Evolutionary conservation across 148 eudicot species (phyloP).

Genomic region (Diospyros kaki): DNA sequence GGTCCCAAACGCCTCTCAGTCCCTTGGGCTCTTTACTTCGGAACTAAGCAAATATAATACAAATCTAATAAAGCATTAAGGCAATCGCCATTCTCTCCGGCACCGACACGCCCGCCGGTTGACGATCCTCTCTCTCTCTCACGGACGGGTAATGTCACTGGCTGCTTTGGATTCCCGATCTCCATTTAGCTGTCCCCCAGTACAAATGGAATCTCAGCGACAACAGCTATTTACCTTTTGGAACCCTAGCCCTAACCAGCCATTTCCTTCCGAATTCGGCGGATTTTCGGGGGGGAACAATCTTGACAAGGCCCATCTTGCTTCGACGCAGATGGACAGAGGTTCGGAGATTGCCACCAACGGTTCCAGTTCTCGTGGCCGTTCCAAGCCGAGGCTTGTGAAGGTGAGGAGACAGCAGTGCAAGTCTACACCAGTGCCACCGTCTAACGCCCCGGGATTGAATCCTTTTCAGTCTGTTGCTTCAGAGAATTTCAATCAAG

Average conservation of each 20-base stretch:
- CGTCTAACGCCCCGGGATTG: slow-evolving; percentile 24
- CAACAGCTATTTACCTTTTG: slow-evolving; percentile 2
- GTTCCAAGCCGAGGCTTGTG: slow-evolving; percentile 47
- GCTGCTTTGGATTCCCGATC: neutral
- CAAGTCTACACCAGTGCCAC: slow-evolving; percentile 17
- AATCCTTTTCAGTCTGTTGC: slow-evolving; percentile 26
- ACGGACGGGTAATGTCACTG: neutral
- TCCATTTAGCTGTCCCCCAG: neutral
- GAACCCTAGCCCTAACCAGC: slow-evolving; percentile 1
- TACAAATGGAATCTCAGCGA: neutral
- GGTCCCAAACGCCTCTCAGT: too few species aligned
- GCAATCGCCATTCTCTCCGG: neutral
- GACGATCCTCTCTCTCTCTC: neutral
- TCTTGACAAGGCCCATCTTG: neutral
- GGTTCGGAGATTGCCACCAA: slow-evolving; percentile 10
- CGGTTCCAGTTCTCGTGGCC: slow-evolving; percentile 6
- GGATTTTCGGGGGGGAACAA: neutral
- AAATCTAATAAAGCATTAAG: too few species aligned
- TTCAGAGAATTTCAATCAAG: slow-evolving; percentile 8
- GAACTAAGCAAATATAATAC: too few species aligned
- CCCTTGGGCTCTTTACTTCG: too few species aligned
- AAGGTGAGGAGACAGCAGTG: slow-evolving; percentile 42
- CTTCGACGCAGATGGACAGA: neutral
- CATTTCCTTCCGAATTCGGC: neutral
- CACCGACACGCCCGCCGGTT: neutral